A percentile compares a stretch with the other conserved stretches of the same genome.
Evolutionary conservation across 2,329 filamentous ascomycete genomes (phyloP).

Genomic region (Neurospora sp.): DNA sequence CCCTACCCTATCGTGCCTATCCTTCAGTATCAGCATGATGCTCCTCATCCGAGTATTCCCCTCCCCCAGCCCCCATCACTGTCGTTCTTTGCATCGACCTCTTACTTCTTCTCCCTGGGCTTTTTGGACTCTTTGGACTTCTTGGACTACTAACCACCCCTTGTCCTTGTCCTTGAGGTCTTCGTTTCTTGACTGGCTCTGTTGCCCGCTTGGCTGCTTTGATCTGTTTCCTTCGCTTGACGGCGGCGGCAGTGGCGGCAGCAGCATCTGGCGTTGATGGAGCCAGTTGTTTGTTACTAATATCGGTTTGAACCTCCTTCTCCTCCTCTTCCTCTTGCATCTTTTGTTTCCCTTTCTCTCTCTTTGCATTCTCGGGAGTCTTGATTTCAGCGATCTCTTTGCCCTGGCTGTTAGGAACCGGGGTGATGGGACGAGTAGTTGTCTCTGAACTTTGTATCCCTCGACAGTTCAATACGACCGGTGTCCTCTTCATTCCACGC

Average conservation of each 20-base stretch:
- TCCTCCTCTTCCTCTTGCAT: background rate
- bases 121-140: background rate
- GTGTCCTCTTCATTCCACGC: background rate
- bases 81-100: background rate
- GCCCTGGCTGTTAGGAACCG: background rate
- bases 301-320: background rate
- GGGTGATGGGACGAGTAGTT: background rate
- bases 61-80: background rate
- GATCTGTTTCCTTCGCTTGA: constrained; percentile 2
- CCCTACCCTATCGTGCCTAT: background rate
- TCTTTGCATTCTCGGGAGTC: background rate
- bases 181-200: background rate
- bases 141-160: background rate
- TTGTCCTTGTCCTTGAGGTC: background rate
- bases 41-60: background rate
- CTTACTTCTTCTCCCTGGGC: background rate
- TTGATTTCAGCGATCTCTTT: background rate
- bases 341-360: background rate
- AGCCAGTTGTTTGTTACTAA: background rate
- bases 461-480: background rate
- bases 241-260: background rate
- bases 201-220: constrained; percentile 1
- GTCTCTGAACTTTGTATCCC: background rate
- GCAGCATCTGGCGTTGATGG: constrained; percentile 1
- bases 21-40: background rate